Conservation (phyloP, 169 alveolate genomes). For the Plasmodium inui region DNA sequence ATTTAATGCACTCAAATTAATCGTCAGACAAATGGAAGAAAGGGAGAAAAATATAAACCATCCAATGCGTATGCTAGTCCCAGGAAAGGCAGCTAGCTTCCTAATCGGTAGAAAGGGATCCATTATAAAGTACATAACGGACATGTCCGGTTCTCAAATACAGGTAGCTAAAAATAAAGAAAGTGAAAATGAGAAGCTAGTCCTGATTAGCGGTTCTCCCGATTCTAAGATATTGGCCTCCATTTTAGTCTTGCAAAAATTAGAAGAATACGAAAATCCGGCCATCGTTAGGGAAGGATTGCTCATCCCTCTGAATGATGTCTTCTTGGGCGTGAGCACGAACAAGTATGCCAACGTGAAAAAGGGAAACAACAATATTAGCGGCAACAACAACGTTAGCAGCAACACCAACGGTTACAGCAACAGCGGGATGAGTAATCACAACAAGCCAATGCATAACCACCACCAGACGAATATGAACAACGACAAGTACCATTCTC, state of each 20-base stretch:
- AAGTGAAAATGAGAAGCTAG: conserved; percentile 73
- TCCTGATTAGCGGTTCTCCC: conserved; percentile 65
- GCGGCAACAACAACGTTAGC: neutral
- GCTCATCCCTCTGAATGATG: conserved; percentile 59
- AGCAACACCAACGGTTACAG: neutral
- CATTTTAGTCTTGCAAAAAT: conserved; percentile 51
- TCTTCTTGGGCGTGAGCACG: neutral
- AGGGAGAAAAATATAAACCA: conserved; percentile 66
- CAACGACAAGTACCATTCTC: neutral
- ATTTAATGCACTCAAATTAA: conserved; percentile 66
- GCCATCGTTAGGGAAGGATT: conserved; percentile 61
- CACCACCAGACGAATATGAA: neutral
- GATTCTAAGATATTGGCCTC: conserved; percentile 69
- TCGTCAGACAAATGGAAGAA: conserved; percentile 74
- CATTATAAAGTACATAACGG: conserved; percentile 58
- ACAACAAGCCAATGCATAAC: neutral
- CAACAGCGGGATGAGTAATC: conserved; percentile 2
- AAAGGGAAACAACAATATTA: neutral
- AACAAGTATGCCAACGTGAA: neutral
- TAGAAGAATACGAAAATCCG: conserved; percentile 69
- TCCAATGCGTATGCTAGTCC: conserved; percentile 73
- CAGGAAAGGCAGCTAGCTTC: conserved; percentile 75
- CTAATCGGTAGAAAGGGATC: conserved; percentile 70
- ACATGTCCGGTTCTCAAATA: conserved; percentile 69
- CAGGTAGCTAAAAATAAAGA: conserved; percentile 75